Conservation (phyloP, 805 yeast species). For the Candida parachauliodes region DNA sequence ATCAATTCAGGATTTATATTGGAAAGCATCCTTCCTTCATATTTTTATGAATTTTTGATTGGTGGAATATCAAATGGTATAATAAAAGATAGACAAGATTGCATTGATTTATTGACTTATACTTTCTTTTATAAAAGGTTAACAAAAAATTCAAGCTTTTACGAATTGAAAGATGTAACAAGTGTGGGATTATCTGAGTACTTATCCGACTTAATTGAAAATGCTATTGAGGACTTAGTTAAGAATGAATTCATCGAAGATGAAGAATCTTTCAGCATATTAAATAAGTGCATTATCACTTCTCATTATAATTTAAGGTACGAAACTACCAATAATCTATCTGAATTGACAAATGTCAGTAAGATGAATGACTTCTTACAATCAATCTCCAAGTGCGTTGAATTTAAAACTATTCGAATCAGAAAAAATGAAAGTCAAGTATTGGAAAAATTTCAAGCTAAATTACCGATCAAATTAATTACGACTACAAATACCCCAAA, state of each 20-base stretch:
- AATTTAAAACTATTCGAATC: conserved; percentile 63
- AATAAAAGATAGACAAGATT: conserved; percentile 70
- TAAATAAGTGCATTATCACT: conserved; percentile 71
- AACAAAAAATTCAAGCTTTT: conserved; percentile 80
- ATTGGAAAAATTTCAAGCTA: conserved; percentile 49
- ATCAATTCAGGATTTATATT: conserved; percentile 73
- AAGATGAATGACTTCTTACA: conserved; percentile 62
- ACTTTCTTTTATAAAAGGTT: conserved; percentile 80
- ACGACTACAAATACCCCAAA: conserved; percentile 47
- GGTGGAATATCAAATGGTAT: conserved; percentile 69
- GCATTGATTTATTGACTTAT: conserved; percentile 87
- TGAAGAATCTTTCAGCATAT: conserved; percentile 46
- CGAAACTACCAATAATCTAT: conserved; percentile 62
- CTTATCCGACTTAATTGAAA: conserved; percentile 80
- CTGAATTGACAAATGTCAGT: conserved; percentile 50
- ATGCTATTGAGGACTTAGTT: conserved; percentile 56
- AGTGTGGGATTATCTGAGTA: conserved; percentile 73
- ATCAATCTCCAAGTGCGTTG: conserved; percentile 62
- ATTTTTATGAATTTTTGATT: conserved; percentile 63
- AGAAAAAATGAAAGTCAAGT: conserved; percentile 50
- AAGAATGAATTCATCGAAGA: conserved; percentile 61
- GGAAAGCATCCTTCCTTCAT: conserved; percentile 66
- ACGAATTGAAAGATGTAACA: conserved; percentile 67
- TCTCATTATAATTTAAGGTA: conserved; percentile 67
- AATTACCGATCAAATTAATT: conserved; percentile 58